Evolutionary conservation across 2,329 filamentous ascomycete genomes (phyloP), one percentile per base, ranked within the genome.

Genomic region (Keithomyces neogunnii): DNA sequence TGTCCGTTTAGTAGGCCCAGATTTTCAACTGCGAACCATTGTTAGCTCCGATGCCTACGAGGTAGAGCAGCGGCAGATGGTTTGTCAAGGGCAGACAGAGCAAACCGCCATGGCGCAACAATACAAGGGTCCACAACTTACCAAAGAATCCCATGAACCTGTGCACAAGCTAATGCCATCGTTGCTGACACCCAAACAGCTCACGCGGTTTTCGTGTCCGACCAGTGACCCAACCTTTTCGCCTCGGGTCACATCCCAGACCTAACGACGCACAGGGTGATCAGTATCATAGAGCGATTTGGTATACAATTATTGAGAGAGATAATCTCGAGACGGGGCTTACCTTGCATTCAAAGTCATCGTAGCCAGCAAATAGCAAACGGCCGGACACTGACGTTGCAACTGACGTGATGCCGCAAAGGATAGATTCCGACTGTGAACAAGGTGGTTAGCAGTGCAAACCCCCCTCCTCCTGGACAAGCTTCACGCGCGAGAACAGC

Each of bases 301-400:
- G 19, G 19, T 19, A 19, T 19, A 19, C 19, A 19, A 19, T 19
- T 19, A 19, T 19, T 19, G 19, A 19, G 1, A 19, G 19, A 19
- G 19, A 19, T 19, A 19, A 19, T 19, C 19, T 19, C 19, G 19
- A 19, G 19, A 19, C 19, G 19, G 19, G 19, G 19, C 45, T 49
- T 76, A 96, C 92, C 86, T 97, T 99, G 91, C 93, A 99, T 73
- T 99, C 93, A 64, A 96, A 99, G 68, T 99, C 93, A 65, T 99
- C 93, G 65, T 99, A 99, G 60, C 93, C 93, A 51, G 93, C 93
- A 69, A 99, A 99, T 40, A 99, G 76, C 63, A 99, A 76, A 67
- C 93, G 84, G 53, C 93, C 93, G 52, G 93, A 99, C 11, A 99
- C 92, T 13, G 93, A 99, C 62, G 95, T 97, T 53, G 92, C 93